Evolutionary conservation across 2,329 filamentous ascomycete genomes (phyloP), one percentile per base, ranked within the genome.

Genomic region (Hypomyces perniciosus): DNA sequence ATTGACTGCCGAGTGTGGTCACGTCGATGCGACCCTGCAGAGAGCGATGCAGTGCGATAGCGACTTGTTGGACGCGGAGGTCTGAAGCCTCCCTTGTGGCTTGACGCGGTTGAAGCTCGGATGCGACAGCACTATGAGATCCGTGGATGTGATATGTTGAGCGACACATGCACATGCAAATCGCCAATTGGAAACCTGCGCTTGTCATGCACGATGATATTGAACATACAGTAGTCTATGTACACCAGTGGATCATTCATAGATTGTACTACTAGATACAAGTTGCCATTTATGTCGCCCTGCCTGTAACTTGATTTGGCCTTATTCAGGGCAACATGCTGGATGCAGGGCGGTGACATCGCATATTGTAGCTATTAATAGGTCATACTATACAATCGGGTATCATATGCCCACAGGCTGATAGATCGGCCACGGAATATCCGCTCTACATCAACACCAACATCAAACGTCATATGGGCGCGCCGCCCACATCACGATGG

Each of bases 401-500:
- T 20, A 20, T 20, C 20, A 3, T 20, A 20, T 20, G 20, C 20
- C 20, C 20, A 20, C 8, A 38, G 35, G 35, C 6, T 38, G 9
- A 38, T 38, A 20, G 35, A 38, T 38, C 35, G 9, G 10, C 35
- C 35, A 38, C 35, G 8, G 35, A n/a, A 20, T 38, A 38, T 20
- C 8, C 8, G 5, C 4, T 42, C 39, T 27, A 31, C n/a, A 44
- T 5, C 4, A 13, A n/a, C 41, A 10, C 31, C 42, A 13, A 20
- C 8, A 44, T 44, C 20, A 20, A 20, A 20, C 20, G 20, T 20
- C 20, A 29, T 42, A 20, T 38, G 40, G 35, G 51, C 30, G 47
- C 46, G 33, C 54, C 50, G 46, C 46, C 54, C 39, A 40, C 44
- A 40, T 57, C 41, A 52, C 53, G 37, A 56, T 51, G 35, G 6